Conservation (phyloP, 2,329 filamentous ascomycete species). For the Phyllosticta citriasiana region DNA sequence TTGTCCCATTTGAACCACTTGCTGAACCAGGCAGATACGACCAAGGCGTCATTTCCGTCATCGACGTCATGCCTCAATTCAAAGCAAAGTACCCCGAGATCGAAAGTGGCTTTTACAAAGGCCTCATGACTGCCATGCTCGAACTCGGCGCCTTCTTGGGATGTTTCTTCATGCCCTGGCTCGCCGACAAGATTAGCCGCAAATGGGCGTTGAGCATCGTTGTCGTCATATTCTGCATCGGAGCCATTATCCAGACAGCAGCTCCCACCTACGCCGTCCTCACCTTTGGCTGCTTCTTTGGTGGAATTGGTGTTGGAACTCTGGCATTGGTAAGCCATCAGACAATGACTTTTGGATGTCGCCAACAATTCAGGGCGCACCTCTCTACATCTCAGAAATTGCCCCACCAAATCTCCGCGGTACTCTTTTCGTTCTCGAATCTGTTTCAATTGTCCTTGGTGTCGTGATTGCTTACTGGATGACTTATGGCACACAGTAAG, state of each 20-base stretch:
- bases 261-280: slow-evolving; percentile 21
- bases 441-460: slow-evolving; percentile 32
- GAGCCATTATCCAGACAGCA: slow-evolving; percentile 32
- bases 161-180: slow-evolving; percentile 25
- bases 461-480: slow-evolving; percentile 34
- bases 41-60: slow-evolving; percentile 27
- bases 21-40: slow-evolving; percentile 1
- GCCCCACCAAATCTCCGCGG: slow-evolving; percentile 57
- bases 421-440: slow-evolving; percentile 37
- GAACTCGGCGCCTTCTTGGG: slow-evolving; percentile 32
- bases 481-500: slow-evolving; percentile 33
- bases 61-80: slow-evolving; percentile 38
- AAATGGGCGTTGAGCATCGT: slow-evolving; percentile 34
- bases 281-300: slow-evolving; percentile 21
- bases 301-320: slow-evolving; percentile 24
- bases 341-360: slow-evolving; percentile 36
- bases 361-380: slow-evolving; percentile 30
- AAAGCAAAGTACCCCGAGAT: slow-evolving; percentile 28
- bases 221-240: slow-evolving; percentile 37
- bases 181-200: slow-evolving; percentile 34
- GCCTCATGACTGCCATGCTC: slow-evolving; percentile 36
- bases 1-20: background rate
- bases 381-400: slow-evolving; percentile 75
- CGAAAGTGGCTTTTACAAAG: slow-evolving; percentile 24
- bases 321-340: slow-evolving; percentile 22